A percentile compares a stretch with the other conserved stretches of the same genome.
These are phyloP conservation scores for Epichloe baconii DNA, from an alignment of 2,329 filamentous ascomycete species.

Conservation along the genomic window DNA sequence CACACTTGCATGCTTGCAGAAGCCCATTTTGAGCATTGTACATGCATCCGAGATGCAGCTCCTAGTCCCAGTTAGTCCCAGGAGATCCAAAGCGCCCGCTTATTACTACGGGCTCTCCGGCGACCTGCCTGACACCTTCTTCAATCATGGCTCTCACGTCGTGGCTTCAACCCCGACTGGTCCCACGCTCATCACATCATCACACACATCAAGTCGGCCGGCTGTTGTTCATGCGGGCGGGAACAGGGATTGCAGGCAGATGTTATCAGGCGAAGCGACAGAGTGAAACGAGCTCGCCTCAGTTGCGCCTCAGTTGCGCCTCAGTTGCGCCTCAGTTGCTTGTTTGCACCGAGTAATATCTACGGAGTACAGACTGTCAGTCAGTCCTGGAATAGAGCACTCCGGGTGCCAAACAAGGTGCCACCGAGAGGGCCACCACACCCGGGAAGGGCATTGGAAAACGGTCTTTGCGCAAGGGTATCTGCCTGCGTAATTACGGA, in stretches of 20 bases:
- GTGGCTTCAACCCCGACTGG: too few species aligned
- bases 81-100: too few species aligned
- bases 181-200: too few species aligned
- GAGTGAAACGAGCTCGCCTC: background rate
- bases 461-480: background rate
- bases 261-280: background rate
- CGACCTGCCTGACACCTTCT: too few species aligned
- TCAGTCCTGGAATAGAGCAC: too few species aligned
- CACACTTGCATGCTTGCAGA: conserved; percentile 3
- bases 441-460: background rate
- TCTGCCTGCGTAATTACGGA: background rate
- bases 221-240: background rate
- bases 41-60: background rate
- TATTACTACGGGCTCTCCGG: too few species aligned
- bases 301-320: too few species aligned
- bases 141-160: too few species aligned
- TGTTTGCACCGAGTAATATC: too few species aligned
- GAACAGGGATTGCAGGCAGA: background rate
- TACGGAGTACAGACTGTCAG: too few species aligned
- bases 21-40: background rate
- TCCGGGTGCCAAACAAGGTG: background rate
- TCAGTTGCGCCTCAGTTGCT: background rate
- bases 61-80: too few species aligned
- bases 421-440: background rate
- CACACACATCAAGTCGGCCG: too few species aligned